These are phyloP conservation scores for Sarcomyxa edulis DNA, from an alignment of 768 basidiomycete species.

Conservation along the genomic window DNA sequence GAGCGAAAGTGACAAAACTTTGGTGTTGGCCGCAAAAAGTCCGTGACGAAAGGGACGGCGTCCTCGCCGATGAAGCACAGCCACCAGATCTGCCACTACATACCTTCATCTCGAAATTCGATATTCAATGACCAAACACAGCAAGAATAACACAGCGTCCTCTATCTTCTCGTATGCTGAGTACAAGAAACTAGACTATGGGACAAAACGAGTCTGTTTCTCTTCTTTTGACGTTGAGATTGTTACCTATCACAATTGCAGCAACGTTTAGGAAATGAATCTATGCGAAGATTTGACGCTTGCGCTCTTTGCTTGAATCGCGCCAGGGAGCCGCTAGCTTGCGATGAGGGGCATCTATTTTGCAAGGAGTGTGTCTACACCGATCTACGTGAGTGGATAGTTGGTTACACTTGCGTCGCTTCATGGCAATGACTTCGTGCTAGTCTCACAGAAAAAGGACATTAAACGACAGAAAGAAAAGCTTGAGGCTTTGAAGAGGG, in stretches of 20 bases:
- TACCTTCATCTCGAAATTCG: too few species aligned
- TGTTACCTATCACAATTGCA: constrained; percentile 14
- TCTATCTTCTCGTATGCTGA: constrained; percentile 90
- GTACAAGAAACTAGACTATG: constrained; percentile 81
- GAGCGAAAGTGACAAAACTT: too few species aligned
- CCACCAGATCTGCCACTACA: too few species aligned
- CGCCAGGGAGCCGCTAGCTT: constrained; percentile 80
- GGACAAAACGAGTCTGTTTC: constrained; percentile 47
- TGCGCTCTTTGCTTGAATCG: constrained; percentile 85
- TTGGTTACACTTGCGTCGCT: background rate
- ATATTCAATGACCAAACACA: constrained; percentile 87
- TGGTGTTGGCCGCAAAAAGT: too few species aligned
- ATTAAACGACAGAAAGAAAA: constrained; percentile 88
- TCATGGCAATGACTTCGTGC: constrained; percentile 8
- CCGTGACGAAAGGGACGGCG: too few species aligned
- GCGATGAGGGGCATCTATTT: constrained; percentile 84
- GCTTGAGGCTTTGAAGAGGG: constrained; percentile 66
- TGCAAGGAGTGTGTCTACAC: constrained; percentile 94
- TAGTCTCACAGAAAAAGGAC: constrained; percentile 86
- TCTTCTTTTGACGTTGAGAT: background rate
- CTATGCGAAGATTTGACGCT: constrained; percentile 87
- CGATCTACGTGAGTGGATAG: constrained; percentile 58
- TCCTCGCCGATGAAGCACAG: too few species aligned
- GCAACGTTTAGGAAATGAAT: constrained; percentile 87
- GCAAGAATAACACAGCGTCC: constrained; percentile 87